These are phyloP conservation scores for Dothistroma pini DNA, from an alignment of 2,329 filamentous ascomycete species.

Conservation along the genomic window DNA sequence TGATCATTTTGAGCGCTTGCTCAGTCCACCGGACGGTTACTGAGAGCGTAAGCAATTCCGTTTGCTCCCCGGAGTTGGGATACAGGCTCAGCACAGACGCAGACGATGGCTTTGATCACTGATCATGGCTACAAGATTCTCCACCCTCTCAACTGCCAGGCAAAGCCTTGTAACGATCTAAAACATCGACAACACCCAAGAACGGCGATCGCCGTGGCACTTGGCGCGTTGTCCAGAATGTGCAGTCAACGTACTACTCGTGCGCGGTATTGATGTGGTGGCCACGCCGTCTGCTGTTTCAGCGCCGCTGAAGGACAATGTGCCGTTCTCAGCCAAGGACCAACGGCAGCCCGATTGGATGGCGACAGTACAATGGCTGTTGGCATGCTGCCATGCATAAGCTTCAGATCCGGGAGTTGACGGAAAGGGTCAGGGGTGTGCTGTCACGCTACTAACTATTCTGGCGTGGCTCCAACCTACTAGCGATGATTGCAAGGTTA, in stretches of 20 bases:
- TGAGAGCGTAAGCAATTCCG: neutral
- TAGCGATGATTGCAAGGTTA: neutral
- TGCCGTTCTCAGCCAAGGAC: neutral
- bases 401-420: neutral
- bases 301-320: neutral
- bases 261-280: neutral
- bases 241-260: neutral
- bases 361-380: neutral
- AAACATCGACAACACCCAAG: slow-evolving; percentile 1
- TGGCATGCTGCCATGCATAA: neutral
- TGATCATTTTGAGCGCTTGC: neutral
- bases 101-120: slow-evolving; percentile 10
- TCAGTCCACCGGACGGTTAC: neutral
- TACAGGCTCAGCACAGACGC: slow-evolving; percentile 15
- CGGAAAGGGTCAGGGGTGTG: slow-evolving; percentile 3
- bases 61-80: slow-evolving; percentile 8
- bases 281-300: neutral
- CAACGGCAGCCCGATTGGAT: neutral
- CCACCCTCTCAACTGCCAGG: slow-evolving; percentile 10
- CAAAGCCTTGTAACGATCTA: slow-evolving; percentile 14
- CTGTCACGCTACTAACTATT: neutral
- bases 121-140: slow-evolving; percentile 16
- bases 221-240: neutral
- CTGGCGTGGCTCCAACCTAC: neutral
- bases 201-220: slow-evolving; percentile 6